Base-by-base conservation (phyloP, 2,329 filamentous ascomycete species). In the Diaporthe citriasiana region DNA sequence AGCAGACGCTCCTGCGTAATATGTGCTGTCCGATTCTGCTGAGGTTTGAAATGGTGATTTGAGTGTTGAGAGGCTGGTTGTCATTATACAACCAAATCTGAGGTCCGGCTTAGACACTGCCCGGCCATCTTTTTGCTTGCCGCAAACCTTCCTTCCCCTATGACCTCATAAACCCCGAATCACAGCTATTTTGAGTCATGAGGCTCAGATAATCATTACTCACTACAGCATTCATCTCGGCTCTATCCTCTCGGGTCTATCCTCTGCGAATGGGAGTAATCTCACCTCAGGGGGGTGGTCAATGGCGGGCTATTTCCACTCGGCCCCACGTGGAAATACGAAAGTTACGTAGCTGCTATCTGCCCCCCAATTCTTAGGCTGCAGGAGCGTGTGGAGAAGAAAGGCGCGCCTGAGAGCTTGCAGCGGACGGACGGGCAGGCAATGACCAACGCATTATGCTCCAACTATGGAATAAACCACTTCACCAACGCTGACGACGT, bases 231-330 rank as follows among this genome's bases (percentile, higher is more conserved):
- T 66, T 73, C 71, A 73, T 73, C 53, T 73, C 71, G 71, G 60
- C 63, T 73, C 71, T 22, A 19, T 53, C 57, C 15, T 73, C 53
- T 73, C 71, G 71, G 60, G 53, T 73, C 71, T 22, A 19, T 53
- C 57, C 15, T n/a, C n/a, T 25, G 71, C 53, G 40, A 69, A 33
- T 9, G 22, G 25, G 50, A 45, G 50, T 72, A 65, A 72, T 68
- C 40, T 72, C 71, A 66, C 71, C 57, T 60, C 70, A 71, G 70
- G 70, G 35, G 70, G 53, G 56, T 40, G 25, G 68, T 70, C 68
- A 59, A 56, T 22, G 7, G 56, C 53, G 12, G n/a, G 17, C 40
- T 59, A 59, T 3, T n/a, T 33, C 27, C 68, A 70, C 53, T 38
- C 42, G 57, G 38, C 27, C 51, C 68, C 65, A 27, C 4, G 69